Evolutionary conservation across 176 grass and related monocot genomes (phyloP), one percentile per base, ranked within the genome.

Genomic region (Cenchrus americanus): DNA sequence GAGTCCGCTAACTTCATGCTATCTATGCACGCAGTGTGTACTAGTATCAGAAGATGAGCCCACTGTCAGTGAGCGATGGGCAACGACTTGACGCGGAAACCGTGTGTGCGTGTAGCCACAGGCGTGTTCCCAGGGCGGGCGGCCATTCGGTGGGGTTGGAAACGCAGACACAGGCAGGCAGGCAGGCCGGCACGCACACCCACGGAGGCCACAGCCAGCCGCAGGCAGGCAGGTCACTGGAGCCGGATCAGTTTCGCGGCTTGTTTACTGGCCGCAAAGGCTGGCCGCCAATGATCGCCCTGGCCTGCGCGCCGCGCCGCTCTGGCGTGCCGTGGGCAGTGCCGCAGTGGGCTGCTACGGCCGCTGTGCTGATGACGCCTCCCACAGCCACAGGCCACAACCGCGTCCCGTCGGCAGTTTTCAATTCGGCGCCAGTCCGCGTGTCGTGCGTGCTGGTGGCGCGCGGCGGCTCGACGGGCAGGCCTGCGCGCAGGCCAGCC

Each of bases 131-230:
- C 30, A 22, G 18, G 60, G 84, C 58, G 47, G 60, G 84, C 58
- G 47, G 68, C 68, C 68, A 37, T 73, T 80, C 7, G 68, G 77
- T 72, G 68, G 68, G 48, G 49, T 27, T 27, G 69, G 22, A 19
- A 26, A 6, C 51, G 51, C 52, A 54, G 15, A 14, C 48, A 53
- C 46, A 50, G 48, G 2, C 7, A 58, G 19, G 6, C 5, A 17
- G 51, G 17, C 17, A 18, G 48, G 48, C 52, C 6, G 52, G 52
- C 53, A 55, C 53, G 53, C 53, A 55, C 18, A 55, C 53, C 53
- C 53, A 55, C 34, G 34, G 34, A 37, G 34, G 34, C 4, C 70
- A 73, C 69, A 46, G 47, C 22, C 69, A 50, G 26, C 10, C 62
- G 34, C 34, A 37, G 34, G 15, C 69, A 17, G 22, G 44, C n/a